These are phyloP conservation scores for Ceratocystis smalleyi DNA, from an alignment of 2,329 filamentous ascomycete species.

Conservation along the genomic window DNA sequence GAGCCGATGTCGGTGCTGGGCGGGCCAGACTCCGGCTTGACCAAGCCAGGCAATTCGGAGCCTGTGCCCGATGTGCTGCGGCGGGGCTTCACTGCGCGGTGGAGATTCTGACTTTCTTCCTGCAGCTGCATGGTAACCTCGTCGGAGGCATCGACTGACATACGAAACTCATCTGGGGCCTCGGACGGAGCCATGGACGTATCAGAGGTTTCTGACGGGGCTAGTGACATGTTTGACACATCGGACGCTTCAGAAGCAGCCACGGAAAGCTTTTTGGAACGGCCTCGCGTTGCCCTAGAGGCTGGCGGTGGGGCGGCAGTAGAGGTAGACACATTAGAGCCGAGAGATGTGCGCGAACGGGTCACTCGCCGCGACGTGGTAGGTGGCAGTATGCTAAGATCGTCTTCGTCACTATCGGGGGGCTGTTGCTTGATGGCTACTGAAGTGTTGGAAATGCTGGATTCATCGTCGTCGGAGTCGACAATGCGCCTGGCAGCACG, in stretches of 20 bases:
- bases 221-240: not conserved
- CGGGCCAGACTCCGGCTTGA: slow-evolving; percentile 10
- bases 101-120: slow-evolving; percentile 8
- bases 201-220: not conserved
- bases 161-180: not conserved
- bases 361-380: slow-evolving; percentile 20
- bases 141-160: slow-evolving; percentile 8
- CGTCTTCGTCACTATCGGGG: slow-evolving; percentile 9
- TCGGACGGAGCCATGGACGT: not conserved
- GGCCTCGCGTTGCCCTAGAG: not conserved
- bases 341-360: slow-evolving; percentile 20
- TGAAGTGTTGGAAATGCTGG: slow-evolving; percentile 30
- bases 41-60: too few species aligned
- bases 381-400: not conserved
- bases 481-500: slow-evolving; percentile 37
- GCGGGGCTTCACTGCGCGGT: not conserved
- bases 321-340: not conserved
- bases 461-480: slow-evolving; percentile 55
- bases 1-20: slow-evolving; percentile 1
- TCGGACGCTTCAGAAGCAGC: slow-evolving; percentile 5
- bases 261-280: not conserved
- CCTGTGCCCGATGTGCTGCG: not conserved
- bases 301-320: not conserved
- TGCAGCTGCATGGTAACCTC: slow-evolving; percentile 15
- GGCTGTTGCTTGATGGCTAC: slow-evolving; percentile 8